Base-by-base conservation (phyloP, 257 asterid genomes). In the Scutellaria baicalensis region DNA sequence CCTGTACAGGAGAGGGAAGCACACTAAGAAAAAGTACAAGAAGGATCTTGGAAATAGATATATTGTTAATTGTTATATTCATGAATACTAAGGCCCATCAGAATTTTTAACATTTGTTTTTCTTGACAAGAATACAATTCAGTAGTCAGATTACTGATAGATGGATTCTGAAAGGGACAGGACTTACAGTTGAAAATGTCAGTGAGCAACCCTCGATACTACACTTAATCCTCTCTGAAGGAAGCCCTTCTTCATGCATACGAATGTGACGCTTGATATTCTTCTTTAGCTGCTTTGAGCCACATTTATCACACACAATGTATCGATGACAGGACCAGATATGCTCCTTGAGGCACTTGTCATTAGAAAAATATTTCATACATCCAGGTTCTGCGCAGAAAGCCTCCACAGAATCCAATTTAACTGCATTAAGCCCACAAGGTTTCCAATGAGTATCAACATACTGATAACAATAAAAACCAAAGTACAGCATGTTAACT, bases 261-360 rank as follows among this genome's bases (percentile, higher is more conserved):
- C 85, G 82, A 8, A 91, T 83, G 76, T 94, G 97, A 5, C 95
- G 92, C 82, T 94, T 94, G 7, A 91, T 80, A 81, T 91, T 94
- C 77, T 94, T 91, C 84, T 82, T 91, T 63, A 94, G 81, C 74
- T 91, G 95, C 77, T 82, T 82, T 13, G 80, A 75, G 70, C 96
- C 95, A 70, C 99, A 94, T 75, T 74, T 78, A 75, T 84, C 95
- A 67, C 99, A 94, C 9, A 39, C 67, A 56, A 84, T 21, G 78
- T 88, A 78, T 68, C 79, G 96, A 81, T 91, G 99, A 66, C 90
- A 82, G 42, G 85, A 70, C 50, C 64, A 70, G 9, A 86, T 78
- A 75, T 94, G 99, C 77, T 85, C 95, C 80, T 76, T 89, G 20
- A 94, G 95, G 72, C 93, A 89, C 75, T 80, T 71, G 69, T 79